These are phyloP conservation scores for Phytopythium ostracodes DNA, from an alignment of 352 stramenopile species.

Conservation along the genomic window DNA sequence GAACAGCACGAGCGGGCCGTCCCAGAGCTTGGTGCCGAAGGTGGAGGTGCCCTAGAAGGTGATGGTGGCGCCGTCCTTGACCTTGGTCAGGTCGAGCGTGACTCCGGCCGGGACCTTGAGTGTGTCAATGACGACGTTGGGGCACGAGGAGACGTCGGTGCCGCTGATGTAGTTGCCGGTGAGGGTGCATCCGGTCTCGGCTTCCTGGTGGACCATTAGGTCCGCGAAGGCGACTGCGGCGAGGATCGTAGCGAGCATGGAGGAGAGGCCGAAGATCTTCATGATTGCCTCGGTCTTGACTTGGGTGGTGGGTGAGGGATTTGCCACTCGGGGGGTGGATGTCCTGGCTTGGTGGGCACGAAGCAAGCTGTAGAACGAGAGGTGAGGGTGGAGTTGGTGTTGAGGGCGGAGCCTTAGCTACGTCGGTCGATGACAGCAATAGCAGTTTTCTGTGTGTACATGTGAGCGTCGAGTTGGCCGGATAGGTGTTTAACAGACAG, in stretches of 20 bases:
- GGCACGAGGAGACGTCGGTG: conserved; percentile 22
- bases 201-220: background rate
- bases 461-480: too few relatives aligned
- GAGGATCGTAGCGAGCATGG: background rate
- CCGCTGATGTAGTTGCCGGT: conserved; percentile 31
- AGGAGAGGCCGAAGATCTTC: background rate
- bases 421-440: too few relatives aligned
- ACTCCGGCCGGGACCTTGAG: conserved; percentile 27
- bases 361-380: background rate
- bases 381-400: too few relatives aligned
- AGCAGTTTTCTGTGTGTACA: too few relatives aligned
- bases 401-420: too few relatives aligned
- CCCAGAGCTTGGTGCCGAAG: conserved; percentile 25
- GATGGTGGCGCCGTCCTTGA: conserved; percentile 25
- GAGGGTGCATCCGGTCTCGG: conserved; percentile 18
- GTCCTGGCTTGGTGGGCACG: background rate
- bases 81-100: conserved; percentile 28
- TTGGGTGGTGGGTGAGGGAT: too few relatives aligned
- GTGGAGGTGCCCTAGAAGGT: conserved; percentile 28
- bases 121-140: conserved; percentile 16
- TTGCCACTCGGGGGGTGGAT: too few relatives aligned
- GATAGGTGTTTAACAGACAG: too few relatives aligned
- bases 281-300: background rate
- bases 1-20: conserved; percentile 25
- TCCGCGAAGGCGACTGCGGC: background rate